Evolutionary conservation across 2,329 filamentous ascomycete genomes (phyloP), one percentile per base, ranked within the genome.

Genomic region (Phialemonium atrogriseum): DNA sequence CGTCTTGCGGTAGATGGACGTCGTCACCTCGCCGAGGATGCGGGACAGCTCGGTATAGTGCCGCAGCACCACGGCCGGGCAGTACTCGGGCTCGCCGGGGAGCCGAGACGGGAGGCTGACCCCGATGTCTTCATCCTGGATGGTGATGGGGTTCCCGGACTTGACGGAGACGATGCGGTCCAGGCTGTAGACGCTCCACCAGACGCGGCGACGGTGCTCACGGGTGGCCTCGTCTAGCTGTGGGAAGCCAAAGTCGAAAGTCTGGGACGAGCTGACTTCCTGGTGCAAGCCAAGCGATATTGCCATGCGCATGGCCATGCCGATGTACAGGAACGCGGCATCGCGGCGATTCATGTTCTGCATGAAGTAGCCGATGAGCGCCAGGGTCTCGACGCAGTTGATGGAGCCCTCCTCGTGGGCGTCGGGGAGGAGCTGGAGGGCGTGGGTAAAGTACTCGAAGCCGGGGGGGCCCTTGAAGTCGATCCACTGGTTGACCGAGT

Each of bases 141-240:
- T 68, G 1, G 68, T 66, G 19, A 73, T 58, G 1, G 69, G 68
- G 39, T 71, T 68, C 7, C 69, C 69, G 2, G 64, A 67, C 38
- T 72, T 73, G 35, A 68, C 64, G 3, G 62, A 66, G 2, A 72
- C 50, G 17, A 73, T 62, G 10, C 66, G 55, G 44, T 73, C 69
- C 22, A 73, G 51, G 40, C 66, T 70, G 43, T 73, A 73, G 2
- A 72, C 61, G 19, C 64, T 70, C 69, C 69, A 73, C 68, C 68
- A 73, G 4, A 68, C 58, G 7, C 68, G 58, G 7, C 70, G 59
- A 7, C 69, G 58, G 34, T 64, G 65, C 37, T 73, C 69, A 21
- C 60, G 54, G 9, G 57, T 56, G 1, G 50, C 50, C 11, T 60
- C 55, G 33, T 59, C 58, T 5, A 68, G 50, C 14, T 10, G 19